These are phyloP conservation scores for Glebionis coronaria DNA, from an alignment of 129 eudicot genomes.

Conservation along the genomic window DNA sequence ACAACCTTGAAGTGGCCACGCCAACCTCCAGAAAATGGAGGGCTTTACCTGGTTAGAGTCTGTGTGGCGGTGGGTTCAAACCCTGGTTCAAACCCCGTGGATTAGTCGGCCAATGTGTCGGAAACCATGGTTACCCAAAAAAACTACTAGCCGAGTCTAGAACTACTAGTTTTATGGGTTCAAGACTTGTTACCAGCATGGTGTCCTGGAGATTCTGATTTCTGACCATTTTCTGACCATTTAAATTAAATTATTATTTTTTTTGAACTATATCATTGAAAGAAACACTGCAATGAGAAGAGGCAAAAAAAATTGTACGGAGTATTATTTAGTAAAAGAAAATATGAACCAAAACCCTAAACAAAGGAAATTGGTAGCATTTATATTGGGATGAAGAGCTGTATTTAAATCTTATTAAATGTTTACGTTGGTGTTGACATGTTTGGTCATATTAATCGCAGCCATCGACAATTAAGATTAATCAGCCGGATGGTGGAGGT, in stretches of 20 bases:
- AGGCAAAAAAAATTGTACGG: too few species aligned
- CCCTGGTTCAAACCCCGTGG: too few species aligned
- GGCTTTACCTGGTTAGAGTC: too few species aligned
- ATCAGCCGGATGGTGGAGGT: slow-evolving; percentile 46
- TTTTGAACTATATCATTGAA: neutral
- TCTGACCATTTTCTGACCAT: neutral
- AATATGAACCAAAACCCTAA: neutral
- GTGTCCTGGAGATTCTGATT: neutral
- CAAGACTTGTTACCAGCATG: too few species aligned
- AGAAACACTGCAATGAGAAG: too few species aligned
- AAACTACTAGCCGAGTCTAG: neutral
- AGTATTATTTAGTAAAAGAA: neutral
- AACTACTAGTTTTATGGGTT: neutral
- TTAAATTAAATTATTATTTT: neutral
- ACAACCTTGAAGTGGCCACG: too few species aligned
- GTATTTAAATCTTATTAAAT: neutral
- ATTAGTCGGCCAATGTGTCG: too few species aligned
- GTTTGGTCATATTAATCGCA: slow-evolving; percentile 17
- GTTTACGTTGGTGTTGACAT: slow-evolving; percentile 14
- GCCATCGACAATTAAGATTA: slow-evolving; percentile 59
- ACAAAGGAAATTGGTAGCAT: neutral
- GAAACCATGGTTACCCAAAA: too few species aligned
- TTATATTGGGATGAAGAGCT: neutral
- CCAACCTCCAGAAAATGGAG: too few species aligned
- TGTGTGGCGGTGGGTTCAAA: too few species aligned